Evolutionary conservation across 2,329 filamentous ascomycete species (phyloP), one percentile per base, ranked within the genome.

Genomic region (Verticillium alfalfae): DNA sequence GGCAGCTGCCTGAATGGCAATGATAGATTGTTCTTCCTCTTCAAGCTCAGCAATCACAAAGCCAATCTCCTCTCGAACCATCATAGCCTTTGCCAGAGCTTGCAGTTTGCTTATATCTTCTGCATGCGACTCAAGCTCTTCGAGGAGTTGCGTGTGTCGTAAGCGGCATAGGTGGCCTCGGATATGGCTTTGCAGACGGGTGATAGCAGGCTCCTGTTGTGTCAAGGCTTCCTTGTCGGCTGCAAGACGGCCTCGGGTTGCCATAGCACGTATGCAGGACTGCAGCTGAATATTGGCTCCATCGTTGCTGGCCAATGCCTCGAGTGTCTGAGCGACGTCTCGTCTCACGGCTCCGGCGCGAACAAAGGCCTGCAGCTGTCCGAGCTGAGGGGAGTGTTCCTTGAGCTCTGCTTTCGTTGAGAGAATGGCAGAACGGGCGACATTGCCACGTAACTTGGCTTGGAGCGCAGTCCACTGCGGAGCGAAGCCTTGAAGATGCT

Each of bases 41-140:
- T 96, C 92, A 2, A 98, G 82, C 66, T 94, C 87, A 26, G 83
- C 84, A 45, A 99, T 82, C 1, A 92, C 79, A 55, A 87, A 84
- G 18, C 90, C 92, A 58, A 98, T 83, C 34, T 89, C 82, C 57
- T 86, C 84, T 56, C 95, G 87, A 49, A 91, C 79, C 65, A 96
- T 82, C 83, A 96, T 91, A 1, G 92, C 93, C 63, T 94, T 86
- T 37, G 87, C 82, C 8, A 93, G 78, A 34, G 87, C 87, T 74
- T 99, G 95, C 2, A 97, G 80, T 37, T 87, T 78, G 31, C 86
- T 77, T 45, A 93, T 84, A 64, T 88, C 84, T 0, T 86, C 79
- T 41, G 89, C 86, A 67, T 91, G 85, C 2, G 87, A 85, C 59
- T 87, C 79, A 34, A 98, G 84, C 52, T 90, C 83, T 16, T 88